phyloP scores from a whole-genome alignment of 768 basidiomycete species.

The Agaricus sinodeliciosus region DNA sequence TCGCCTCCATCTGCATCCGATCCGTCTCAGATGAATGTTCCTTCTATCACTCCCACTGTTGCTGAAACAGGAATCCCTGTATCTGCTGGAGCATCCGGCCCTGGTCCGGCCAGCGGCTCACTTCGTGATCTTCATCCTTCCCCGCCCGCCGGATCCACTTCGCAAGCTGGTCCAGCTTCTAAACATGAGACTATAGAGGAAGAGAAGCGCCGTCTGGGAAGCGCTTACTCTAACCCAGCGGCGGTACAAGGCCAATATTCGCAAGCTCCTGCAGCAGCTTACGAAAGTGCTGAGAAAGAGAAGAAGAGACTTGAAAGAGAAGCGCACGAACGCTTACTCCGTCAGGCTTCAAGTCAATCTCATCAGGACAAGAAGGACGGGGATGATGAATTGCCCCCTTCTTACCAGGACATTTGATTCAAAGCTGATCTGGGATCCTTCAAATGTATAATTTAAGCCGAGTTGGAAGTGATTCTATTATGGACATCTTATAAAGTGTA shows the following conservation, averaged over 20 bases:
- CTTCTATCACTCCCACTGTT: constrained; percentile 45
- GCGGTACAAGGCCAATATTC: constrained; percentile 15
- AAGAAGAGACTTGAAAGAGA: constrained; percentile 55
- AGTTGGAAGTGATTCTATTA: background rate
- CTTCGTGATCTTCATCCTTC: constrained; percentile 43
- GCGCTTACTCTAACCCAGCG: constrained; percentile 27
- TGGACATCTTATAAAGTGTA: background rate
- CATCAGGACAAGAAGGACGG: constrained; percentile 23
- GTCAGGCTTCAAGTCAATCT: constrained; percentile 14
- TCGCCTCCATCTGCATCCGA: constrained; percentile 14
- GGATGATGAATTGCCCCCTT: constrained; percentile 45
- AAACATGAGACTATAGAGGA: constrained; percentile 51
- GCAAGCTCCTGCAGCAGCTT: constrained; percentile 4
- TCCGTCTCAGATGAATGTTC: constrained; percentile 2
- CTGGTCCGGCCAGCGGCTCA: constrained; percentile 63
- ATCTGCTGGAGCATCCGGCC: constrained; percentile 49
- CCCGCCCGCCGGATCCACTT: constrained; percentile 23
- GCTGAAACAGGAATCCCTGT: constrained; percentile 75
- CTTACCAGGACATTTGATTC: constrained; percentile 32
- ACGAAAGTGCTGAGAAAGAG: constrained; percentile 36
- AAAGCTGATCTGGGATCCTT: background rate
- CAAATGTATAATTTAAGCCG: background rate
- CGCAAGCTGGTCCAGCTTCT: constrained; percentile 17
- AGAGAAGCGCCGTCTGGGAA: constrained; percentile 55
- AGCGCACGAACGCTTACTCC: constrained; percentile 51